Evolutionary conservation across 148 eudicot species (phyloP).

Genomic region (Amaranthus cruentus): DNA sequence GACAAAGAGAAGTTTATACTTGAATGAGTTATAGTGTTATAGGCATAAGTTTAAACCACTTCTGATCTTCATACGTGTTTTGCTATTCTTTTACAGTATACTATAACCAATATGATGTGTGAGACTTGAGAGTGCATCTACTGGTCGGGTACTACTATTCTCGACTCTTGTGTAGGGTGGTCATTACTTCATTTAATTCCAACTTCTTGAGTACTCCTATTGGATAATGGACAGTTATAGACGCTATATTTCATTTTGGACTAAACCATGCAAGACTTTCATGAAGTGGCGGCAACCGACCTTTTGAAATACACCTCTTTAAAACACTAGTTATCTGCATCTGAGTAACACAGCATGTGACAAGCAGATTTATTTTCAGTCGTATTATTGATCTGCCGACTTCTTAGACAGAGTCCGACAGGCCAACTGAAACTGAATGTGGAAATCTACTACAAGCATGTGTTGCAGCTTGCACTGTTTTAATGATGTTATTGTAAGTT

Average conservation of each 20-base stretch:
- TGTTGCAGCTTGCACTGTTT: constrained; percentile 8
- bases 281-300: neutral
- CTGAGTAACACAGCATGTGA: constrained; percentile 1
- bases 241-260: neutral
- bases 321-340: neutral
- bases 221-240: neutral
- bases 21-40: neutral
- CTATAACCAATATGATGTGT: neutral
- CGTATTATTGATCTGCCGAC: neutral
- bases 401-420: neutral
- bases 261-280: neutral
- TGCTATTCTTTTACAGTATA: neutral
- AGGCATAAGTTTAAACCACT: neutral
- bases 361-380: neutral
- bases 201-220: neutral
- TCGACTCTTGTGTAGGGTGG: neutral
- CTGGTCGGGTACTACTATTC: neutral
- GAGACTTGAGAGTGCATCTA: neutral
- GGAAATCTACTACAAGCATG: constrained; percentile 11
- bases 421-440: neutral
- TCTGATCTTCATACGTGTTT: constrained; percentile 4
- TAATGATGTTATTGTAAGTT: neutral
- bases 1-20: constrained; percentile 3
- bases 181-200: neutral
- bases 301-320: neutral